phyloP scores from a whole-genome alignment of 73 alveolate species.

The Paramecium tetraurelia region DNA sequence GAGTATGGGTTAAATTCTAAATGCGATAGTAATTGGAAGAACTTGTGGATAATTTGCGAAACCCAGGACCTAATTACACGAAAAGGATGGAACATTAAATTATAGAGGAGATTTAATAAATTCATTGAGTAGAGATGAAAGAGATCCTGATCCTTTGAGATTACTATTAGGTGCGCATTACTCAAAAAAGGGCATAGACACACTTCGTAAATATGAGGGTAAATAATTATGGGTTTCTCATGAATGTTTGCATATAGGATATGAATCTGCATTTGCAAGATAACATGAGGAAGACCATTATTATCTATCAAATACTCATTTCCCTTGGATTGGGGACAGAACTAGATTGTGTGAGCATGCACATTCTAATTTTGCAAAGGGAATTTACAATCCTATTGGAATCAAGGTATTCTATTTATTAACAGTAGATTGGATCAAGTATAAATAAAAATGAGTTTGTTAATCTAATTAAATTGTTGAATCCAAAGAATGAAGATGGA shows the following conservation, averaged over 20 bases:
- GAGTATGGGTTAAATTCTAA: constrained; percentile 27
- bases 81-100: constrained; percentile 47
- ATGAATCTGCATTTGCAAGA: constrained; percentile 56
- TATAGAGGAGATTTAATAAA: constrained; percentile 58
- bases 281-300: not conserved
- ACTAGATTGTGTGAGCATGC: constrained; percentile 58
- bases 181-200: not conserved
- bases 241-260: constrained; percentile 62
- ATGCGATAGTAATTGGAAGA: constrained; percentile 57
- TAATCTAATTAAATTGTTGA: constrained; percentile 36
- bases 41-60: constrained; percentile 64
- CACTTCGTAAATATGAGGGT: not conserved
- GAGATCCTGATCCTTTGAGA: constrained; percentile 65
- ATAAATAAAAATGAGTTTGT: constrained; percentile 16
- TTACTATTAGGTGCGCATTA: constrained; percentile 22
- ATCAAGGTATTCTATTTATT: constrained; percentile 20
- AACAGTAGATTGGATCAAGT: constrained; percentile 45
- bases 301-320: constrained; percentile 52
- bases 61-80: constrained; percentile 45
- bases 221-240: constrained; percentile 34
- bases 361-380: constrained; percentile 65
- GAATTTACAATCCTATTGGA: constrained; percentile 65
- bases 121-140: not conserved
- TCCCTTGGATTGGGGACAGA: constrained; percentile 71
- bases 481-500: constrained; percentile 64